Base-by-base conservation (phyloP, 495 filamentous ascomycete genomes). In the Penicillium coffeae region DNA sequence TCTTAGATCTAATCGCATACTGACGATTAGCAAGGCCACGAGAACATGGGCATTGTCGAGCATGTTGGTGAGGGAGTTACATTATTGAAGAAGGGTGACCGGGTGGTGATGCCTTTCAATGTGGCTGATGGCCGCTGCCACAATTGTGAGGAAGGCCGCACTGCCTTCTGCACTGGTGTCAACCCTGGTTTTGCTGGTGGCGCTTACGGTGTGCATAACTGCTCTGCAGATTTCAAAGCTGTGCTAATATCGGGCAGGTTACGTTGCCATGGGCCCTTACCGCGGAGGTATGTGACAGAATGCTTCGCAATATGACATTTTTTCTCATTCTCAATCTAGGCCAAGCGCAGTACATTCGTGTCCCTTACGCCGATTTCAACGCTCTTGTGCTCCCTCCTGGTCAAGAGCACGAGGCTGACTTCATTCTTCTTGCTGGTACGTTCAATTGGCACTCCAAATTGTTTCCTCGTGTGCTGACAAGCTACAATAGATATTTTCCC, bases 211-310 rank as follows among this genome's bases (percentile, higher is more conserved):
- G 38, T 39, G 22, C 7, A 18, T 9, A 8, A 9, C 14, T 21
- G 10, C 36, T 9, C 25, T 3, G 33, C 15, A 58, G 9, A 47
- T 12, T 1, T 25, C 3, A n/a, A n/a, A n/a, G n/a, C 15, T 14
- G 6, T 3, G 22, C 22, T 43, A 33, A 43, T 18, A 33, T 2
- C 4, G 0, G 2, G 10, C 36, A 65, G 54, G 63, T 3, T 81
- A 81, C 38, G 78, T 81, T n/a, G 71, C 75, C 9, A 81, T 81
- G 78, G 78, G 79, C 2, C 78, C 78, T 2, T 81, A 81, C 55
- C 71, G 72, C 25, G 77, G 76, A 43, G 70, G 62, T 64, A 58
- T 37, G 42, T 22, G 16, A 13, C 0, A 2, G 27, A 46, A 10
- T n/a, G n/a, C n/a, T n/a, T n/a, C 1, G 13, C 6, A 22, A 6